These are phyloP conservation scores for Vitis rotundifolia DNA, from an alignment of 164 flowering plant species.

Conservation along the genomic window DNA sequence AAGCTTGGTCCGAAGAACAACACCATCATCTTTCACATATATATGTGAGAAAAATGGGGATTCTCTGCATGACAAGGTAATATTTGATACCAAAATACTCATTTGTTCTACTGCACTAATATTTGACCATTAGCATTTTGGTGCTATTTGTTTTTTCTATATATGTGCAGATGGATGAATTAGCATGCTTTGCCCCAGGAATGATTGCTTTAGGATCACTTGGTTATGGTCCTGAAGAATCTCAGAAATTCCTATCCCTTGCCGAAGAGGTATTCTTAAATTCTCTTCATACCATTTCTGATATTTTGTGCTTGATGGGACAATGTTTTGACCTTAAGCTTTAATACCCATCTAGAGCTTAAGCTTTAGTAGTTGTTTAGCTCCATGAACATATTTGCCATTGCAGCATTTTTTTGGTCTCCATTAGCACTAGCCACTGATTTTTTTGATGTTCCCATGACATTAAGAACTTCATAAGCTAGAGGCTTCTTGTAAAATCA, in stretches of 20 bases:
- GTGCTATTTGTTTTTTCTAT: slow-evolving; percentile 2
- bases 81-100: too few species aligned
- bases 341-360: too few species aligned
- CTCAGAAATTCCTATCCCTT: slow-evolving; percentile 66
- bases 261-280: slow-evolving; percentile 81
- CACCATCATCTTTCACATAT: slow-evolving; percentile 90
- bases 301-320: too few species aligned
- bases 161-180: slow-evolving; percentile 94
- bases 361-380: too few species aligned
- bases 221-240: slow-evolving; percentile 78
- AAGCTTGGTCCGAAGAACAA: slow-evolving; percentile 77
- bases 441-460: too few species aligned
- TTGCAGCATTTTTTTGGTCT: too few species aligned
- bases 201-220: slow-evolving; percentile 93
- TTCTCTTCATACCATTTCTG: too few species aligned
- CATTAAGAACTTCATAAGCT: too few species aligned
- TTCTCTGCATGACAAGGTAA: slow-evolving; percentile 72
- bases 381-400: too few species aligned
- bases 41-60: slow-evolving; percentile 86
- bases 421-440: too few species aligned
- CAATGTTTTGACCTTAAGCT: too few species aligned
- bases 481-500: too few species aligned
- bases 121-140: not conserved
- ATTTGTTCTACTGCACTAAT: not conserved
- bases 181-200: slow-evolving; percentile 99